phyloP scores from a whole-genome alignment of 1,139 yeast genomes.

The Sugiyamaella pinicola region DNA sequence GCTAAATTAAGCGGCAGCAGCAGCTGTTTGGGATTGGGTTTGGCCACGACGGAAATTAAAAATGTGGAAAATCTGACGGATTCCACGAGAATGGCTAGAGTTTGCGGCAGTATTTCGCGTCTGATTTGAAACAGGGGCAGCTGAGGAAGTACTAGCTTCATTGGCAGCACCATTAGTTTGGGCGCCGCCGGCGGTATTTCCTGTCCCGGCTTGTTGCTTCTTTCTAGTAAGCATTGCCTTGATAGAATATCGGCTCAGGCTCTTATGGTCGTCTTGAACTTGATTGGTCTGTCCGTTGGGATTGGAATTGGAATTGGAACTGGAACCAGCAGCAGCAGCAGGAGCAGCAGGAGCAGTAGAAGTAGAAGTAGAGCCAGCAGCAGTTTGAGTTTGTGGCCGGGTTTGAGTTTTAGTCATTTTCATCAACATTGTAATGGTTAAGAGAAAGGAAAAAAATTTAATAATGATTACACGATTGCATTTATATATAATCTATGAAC shows the following conservation, averaged over 20 bases:
- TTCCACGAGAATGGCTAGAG: not conserved
- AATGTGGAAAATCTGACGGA: not conserved
- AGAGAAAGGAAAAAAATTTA: not conserved
- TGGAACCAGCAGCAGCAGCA: not conserved
- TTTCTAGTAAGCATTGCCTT: not conserved
- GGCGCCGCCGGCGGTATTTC: not conserved
- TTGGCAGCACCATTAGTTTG: not conserved
- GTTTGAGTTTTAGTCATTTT: not conserved
- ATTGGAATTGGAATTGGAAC: not conserved
- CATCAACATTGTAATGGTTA: not conserved
- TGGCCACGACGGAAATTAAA: not conserved
- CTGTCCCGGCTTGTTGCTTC: not conserved
- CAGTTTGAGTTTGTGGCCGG: not conserved
- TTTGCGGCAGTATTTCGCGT: not conserved
- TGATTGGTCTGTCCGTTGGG: not conserved
- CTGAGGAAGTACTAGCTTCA: not conserved
- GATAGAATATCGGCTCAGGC: not conserved
- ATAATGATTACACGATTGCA: constrained; percentile 12
- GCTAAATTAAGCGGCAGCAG: not conserved
- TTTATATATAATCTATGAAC: constrained; percentile 8
- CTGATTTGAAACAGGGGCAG: not conserved
- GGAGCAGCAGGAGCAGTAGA: too few species aligned
- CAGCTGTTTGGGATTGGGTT: not conserved
- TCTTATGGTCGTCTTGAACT: not conserved
- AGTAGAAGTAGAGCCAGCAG: not conserved